A percentile compares a stretch with the other conserved stretches of the same genome.
phyloP scores from a whole-genome alignment of 176 grass and related monocot genomes.

The Rhipidocladum racemiflorum region DNA sequence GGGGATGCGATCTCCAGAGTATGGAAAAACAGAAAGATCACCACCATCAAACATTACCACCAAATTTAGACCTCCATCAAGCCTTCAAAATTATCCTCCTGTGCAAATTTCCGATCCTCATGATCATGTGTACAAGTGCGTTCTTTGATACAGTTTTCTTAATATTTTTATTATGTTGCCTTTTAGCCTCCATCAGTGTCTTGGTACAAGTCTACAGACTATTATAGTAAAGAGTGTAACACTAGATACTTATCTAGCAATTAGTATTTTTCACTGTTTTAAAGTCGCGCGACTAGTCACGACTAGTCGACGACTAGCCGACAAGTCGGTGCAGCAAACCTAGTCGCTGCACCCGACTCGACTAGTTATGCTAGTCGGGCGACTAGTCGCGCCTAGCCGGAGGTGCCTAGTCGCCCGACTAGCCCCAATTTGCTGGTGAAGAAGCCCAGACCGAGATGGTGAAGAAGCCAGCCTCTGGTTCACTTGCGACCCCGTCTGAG shows the following conservation, averaged over 20 bases:
- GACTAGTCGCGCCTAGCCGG: too few relatives aligned
- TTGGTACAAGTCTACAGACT: background rate
- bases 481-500: too few relatives aligned
- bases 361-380: too few relatives aligned
- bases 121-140: constrained; percentile 43
- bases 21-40: constrained; percentile 33
- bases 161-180: background rate
- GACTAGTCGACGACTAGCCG: too few relatives aligned
- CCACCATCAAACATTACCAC: constrained; percentile 23
- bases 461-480: too few relatives aligned
- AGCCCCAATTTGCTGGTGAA: too few relatives aligned
- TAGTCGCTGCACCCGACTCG: too few relatives aligned
- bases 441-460: too few relatives aligned
- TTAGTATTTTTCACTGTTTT: too few relatives aligned
- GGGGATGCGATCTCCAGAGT: constrained; percentile 26
- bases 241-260: constrained; percentile 9
- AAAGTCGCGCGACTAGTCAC: too few relatives aligned
- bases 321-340: too few relatives aligned
- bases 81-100: constrained; percentile 30
- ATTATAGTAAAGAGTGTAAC: background rate
- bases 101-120: constrained; percentile 17
- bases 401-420: too few relatives aligned
- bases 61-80: constrained; percentile 38
- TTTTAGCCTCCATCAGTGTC: constrained; percentile 9
- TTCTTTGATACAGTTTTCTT: constrained; percentile 5